Evolutionary conservation across 179 eudicot genomes (phyloP), one percentile per base, ranked within the genome.

Genomic region (Drosera spatulata): DNA sequence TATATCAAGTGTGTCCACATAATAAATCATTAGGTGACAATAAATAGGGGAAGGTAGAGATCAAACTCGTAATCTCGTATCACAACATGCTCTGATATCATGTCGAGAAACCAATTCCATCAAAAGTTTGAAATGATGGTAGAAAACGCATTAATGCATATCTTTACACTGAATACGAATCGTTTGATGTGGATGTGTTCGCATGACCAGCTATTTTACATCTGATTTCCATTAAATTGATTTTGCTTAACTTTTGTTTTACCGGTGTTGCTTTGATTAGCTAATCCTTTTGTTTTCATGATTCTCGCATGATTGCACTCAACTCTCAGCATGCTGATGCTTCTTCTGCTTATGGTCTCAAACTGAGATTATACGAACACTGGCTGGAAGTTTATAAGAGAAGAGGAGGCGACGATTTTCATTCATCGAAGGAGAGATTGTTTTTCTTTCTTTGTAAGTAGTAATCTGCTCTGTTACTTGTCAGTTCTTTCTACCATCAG

Each of bases 401-500:
- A 61, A 68, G 84, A 38, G 85, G 88, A 65, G 84, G 86, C 76
- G 70, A 60, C 52, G 73, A 77, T 63, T 85, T 85, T 73, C 70
- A 83, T 71, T 74, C 80, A 39, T 94, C 97, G n/a, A 90, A 72
- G 74, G 95, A 82, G 69, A 79, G 79, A 79, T 41, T 41, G 6
- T 90, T 85, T 75, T 87, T 87, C 70, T 85, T 94, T 22, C 84
- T 94, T 53, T 90, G 99, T 94, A 80, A 83, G 97, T 85, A 66
- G 61, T 43, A 22, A 22, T 7, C 6, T 43, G 45, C 62, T 65
- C 43, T 54, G 14, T 59, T 37, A 44, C 61, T 41, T 59, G 33
- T 22, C 12, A 41, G 50, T 10, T 59, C 39, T 22, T n/a, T 39
- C 12, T 13, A n/a, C 2, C 61, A 37, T 44, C 50, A n/a, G 5